phyloP scores from a whole-genome alignment of 192 early-diverging fungal genomes.

The Thoreauomyces humboldtii region DNA sequence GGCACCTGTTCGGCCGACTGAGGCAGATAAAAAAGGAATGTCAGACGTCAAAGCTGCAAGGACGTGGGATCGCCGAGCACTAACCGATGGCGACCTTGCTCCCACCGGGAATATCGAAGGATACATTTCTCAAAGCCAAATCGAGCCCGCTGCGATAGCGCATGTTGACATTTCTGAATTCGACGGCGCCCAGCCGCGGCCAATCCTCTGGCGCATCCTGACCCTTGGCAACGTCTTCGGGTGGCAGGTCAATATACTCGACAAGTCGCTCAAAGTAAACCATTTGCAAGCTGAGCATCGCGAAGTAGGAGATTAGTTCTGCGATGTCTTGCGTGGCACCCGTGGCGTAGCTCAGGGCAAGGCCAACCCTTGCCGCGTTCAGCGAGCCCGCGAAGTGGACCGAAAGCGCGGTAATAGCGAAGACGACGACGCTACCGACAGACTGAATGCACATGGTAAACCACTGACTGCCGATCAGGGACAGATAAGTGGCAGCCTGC shows the following conservation, averaged over 20 bases:
- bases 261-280: conserved; percentile 48
- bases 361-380: conserved; percentile 74
- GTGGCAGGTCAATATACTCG: conserved; percentile 32
- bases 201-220: conserved; percentile 16
- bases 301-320: conserved; percentile 7
- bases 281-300: conserved; percentile 54
- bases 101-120: conserved; percentile 11
- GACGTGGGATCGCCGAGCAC: background rate
- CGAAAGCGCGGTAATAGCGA: conserved; percentile 57
- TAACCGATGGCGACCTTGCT: conserved; percentile 31
- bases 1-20: conserved; percentile 33
- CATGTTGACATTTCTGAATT: conserved; percentile 14
- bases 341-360: conserved; percentile 56
- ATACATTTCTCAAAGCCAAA: conserved; percentile 25
- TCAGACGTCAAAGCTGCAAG: background rate
- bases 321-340: background rate
- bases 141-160: conserved; percentile 32
- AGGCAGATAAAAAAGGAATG: background rate
- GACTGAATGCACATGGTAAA: conserved; percentile 70
- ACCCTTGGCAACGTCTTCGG: conserved; percentile 31
- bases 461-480: conserved; percentile 62
- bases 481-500: conserved; percentile 71
- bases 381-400: conserved; percentile 23
- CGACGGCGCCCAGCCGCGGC: conserved; percentile 16
- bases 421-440: conserved; percentile 67